Base-by-base conservation (phyloP, 73 alveolate genomes). In the Paramecium octaurelia region DNA sequence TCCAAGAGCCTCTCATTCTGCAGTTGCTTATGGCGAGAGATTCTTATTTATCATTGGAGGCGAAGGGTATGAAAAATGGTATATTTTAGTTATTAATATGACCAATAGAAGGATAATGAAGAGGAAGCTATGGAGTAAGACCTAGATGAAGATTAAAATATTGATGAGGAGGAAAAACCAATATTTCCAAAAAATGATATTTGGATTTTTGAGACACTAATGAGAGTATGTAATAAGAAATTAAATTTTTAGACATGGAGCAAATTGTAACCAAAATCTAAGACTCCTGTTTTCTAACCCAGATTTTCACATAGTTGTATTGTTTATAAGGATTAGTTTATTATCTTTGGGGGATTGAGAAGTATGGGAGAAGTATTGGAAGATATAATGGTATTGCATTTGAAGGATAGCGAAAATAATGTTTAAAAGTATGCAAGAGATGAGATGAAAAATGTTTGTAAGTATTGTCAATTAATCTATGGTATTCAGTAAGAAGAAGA, bases 331-430 rank as follows among this genome's bases (percentile, higher is more conserved):
- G 94, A 89, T 89, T 50, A 89, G 24, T 70, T 89, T 35, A 89
- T 89, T 10, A 83, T 89, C 0, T 89, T 70, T 71, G 94, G 94
- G 0, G 94, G 94, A 70, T 43, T 89, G 84, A 42, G 88, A 43
- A 44, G 64, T 40, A 48, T 70, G 88, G 88, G 88, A 24, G 88
- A 46, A n/a, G 75, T 89, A 29, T 54, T 89, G 11, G 94, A 89
- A 89, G 94, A 89, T 71, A 89, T 89, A 0, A 89, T 89, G 94
- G 94, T 89, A 21, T 83, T 89, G 35, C 94, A 89, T 31, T 31
- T 89, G 5, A 89, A 83, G 50, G 94, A 89, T 89, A 83, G 88
- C 73, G 86, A 77, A 50, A 89, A 89, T 70, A 50, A 89, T 70
- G 40, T 89, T 12, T 10, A 80, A 11, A 80, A 80, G 24, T 80